These are phyloP conservation scores for Phytophthora litchii DNA, from an alignment of 352 stramenopile species.

Conservation along the genomic window DNA sequence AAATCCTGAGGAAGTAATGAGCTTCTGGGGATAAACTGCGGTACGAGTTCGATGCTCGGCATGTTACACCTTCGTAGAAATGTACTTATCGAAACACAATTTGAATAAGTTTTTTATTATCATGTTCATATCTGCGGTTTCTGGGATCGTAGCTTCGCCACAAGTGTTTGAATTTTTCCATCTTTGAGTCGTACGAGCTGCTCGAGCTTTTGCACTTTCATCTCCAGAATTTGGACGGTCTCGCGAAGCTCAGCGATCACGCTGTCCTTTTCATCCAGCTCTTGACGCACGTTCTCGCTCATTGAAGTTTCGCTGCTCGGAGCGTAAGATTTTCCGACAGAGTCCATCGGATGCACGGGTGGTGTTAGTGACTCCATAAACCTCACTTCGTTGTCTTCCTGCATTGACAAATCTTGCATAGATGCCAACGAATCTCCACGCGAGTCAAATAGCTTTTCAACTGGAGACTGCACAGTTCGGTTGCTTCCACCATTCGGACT, in stretches of 20 bases:
- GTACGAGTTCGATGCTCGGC: not conserved
- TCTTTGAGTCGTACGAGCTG: slow-evolving; percentile 95
- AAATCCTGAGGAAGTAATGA: slow-evolving; percentile 77
- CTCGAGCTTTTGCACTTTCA: slow-evolving; percentile 96
- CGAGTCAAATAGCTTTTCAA: slow-evolving; percentile 48
- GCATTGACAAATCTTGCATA: slow-evolving; percentile 39
- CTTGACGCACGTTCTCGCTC: slow-evolving; percentile 29
- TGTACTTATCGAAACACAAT: slow-evolving; percentile 22
- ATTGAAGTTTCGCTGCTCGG: slow-evolving; percentile 27
- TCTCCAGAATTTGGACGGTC: slow-evolving; percentile 93
- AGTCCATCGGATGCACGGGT: slow-evolving; percentile 32
- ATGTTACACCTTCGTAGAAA: slow-evolving; percentile 7
- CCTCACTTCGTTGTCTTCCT: slow-evolving; percentile 18
- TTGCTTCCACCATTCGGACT: slow-evolving; percentile 20
- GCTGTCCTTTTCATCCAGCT: slow-evolving; percentile 77
- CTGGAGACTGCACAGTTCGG: slow-evolving; percentile 14
- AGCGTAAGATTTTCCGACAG: slow-evolving; percentile 29
- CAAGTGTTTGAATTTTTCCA: slow-evolving; percentile 92
- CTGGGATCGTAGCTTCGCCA: slow-evolving; percentile 82
- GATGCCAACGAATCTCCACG: slow-evolving; percentile 42
- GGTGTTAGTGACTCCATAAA: slow-evolving; percentile 28
- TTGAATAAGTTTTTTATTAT: slow-evolving; percentile 19
- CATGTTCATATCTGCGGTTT: slow-evolving; percentile 48
- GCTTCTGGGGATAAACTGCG: slow-evolving; percentile 66
- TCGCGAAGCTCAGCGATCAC: slow-evolving; percentile 88